Conservation (phyloP, 2,329 filamentous ascomycete species). For the Paracorniculantispora psalliotae region DNA sequence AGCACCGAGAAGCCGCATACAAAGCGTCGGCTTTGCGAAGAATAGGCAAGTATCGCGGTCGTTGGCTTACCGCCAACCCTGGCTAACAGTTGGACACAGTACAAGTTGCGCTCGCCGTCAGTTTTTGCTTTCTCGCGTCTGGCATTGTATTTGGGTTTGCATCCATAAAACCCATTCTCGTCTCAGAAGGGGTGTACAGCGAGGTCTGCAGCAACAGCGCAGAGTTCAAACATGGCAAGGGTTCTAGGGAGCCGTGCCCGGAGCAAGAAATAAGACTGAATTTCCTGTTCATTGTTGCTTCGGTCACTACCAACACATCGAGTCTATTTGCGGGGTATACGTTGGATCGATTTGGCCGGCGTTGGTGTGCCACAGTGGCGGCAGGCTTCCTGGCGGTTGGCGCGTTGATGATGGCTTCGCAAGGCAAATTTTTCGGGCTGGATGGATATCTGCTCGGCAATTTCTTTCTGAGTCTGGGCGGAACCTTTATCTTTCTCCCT, state of each 20-base stretch:
- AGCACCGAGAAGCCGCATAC: conserved; percentile 1
- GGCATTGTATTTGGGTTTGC: conserved; percentile 83
- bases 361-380: conserved; percentile 68
- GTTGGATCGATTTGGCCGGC: conserved; percentile 76
- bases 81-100: conserved; percentile 35
- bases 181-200: conserved; percentile 65
- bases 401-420: conserved; percentile 68
- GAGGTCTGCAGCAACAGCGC: conserved; percentile 47
- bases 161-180: conserved; percentile 75
- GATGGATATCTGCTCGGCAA: conserved; percentile 74
- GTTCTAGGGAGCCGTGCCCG: conserved; percentile 31
- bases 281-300: conserved; percentile 88
- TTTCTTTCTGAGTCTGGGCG: conserved; percentile 70
- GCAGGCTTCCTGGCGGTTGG: conserved; percentile 64
- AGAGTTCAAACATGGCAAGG: neutral
- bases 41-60: neutral
- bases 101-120: conserved; percentile 63
- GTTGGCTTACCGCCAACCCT: neutral
- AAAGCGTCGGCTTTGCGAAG: conserved; percentile 6
- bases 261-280: conserved; percentile 62
- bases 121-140: conserved; percentile 72
- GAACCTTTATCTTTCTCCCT: conserved; percentile 76
- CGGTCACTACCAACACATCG: conserved; percentile 81
- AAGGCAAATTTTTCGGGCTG: conserved; percentile 52
- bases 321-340: conserved; percentile 82